Conservation (phyloP, 2,329 filamentous ascomycete genomes). For the Fusarium sp. region DNA sequence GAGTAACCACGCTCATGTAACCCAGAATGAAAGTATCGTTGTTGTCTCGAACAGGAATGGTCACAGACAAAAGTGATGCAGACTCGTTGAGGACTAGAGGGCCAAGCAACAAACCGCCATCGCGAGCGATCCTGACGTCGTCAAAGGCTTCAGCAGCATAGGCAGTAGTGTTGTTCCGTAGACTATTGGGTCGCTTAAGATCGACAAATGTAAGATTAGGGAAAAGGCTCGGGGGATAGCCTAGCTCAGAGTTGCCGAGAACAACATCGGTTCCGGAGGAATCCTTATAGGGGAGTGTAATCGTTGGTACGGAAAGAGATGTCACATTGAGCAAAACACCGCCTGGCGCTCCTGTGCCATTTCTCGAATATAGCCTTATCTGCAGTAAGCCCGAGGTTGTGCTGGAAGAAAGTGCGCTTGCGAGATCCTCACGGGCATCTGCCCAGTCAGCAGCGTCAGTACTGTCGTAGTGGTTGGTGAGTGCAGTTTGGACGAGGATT, state of each 20-base stretch:
- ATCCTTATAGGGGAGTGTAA: slow-evolving; percentile 70
- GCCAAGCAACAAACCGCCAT: slow-evolving; percentile 76
- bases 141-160: slow-evolving; percentile 62
- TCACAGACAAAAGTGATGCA: slow-evolving; percentile 83
- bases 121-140: slow-evolving; percentile 60
- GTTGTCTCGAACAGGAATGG: slow-evolving; percentile 78
- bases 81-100: slow-evolving; percentile 78
- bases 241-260: slow-evolving; percentile 71
- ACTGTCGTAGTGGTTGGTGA: slow-evolving; percentile 61
- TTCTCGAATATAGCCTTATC: slow-evolving; percentile 76
- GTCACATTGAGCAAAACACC: slow-evolving; percentile 74
- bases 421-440: slow-evolving; percentile 70
- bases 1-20: slow-evolving; percentile 84
- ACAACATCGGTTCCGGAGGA: slow-evolving; percentile 67
- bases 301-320: slow-evolving; percentile 56
- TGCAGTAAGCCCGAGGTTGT: slow-evolving; percentile 72
- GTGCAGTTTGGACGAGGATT: slow-evolving; percentile 66
- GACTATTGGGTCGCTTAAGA: slow-evolving; percentile 55
- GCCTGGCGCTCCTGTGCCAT: slow-evolving; percentile 65
- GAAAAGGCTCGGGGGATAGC: slow-evolving; percentile 78
- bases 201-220: slow-evolving; percentile 78
- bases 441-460: slow-evolving; percentile 68
- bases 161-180: slow-evolving; percentile 55
- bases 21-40: slow-evolving; percentile 74
- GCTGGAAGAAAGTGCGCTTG: slow-evolving; percentile 74